Evolutionary conservation across 129 eudicot genomes (phyloP), one percentile per base, ranked within the genome.

Genomic region (Lonicera japonica): DNA sequence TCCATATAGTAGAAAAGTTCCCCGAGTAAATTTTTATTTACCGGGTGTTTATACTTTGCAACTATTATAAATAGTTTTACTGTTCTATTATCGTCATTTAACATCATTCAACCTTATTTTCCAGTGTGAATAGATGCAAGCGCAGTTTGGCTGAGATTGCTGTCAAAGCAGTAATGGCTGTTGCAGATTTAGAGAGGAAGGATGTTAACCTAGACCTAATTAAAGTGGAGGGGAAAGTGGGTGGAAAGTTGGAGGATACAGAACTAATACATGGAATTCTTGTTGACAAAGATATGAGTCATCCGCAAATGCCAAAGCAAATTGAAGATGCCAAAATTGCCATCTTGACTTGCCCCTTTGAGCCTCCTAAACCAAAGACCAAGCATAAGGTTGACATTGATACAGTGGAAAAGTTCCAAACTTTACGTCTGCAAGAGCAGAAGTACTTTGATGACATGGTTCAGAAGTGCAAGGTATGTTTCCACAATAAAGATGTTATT

Each of bases 311-410:
- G 99, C 99, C 99, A n/a, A 94, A 94, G 73, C 83, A 85, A 66
- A 94, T 94, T 65, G 75, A 71, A 53, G 92, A 94, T 85, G 96
- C 99, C 14, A 80, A 88, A 54, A 85, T 94, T 61, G 99, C 99
- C 23, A 94, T 94, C 39, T 77, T 94, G 73, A 94, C 99, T 34
- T 94, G 99, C 67, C 99, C 99, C 1, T 94, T 94, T 77, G 99
- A 94, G 80, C 99, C 99, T 52, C 99, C 99, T 9, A 94, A 94
- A 82, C 99, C 99, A 56, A 94, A 94, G 79, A 94, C 99, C 70
- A 94, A 94, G 59, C 96, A 94, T 94, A 94, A 94, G 99, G 99
- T 94, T 77, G 99, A 94, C 82, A 94, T 94, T 70, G 99, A 94
- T 58, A 80, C 95, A 0, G 99, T 94, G 61, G 99, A 94, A 48